A percentile compares a stretch with the other conserved stretches of the same genome.
phyloP scores from a whole-genome alignment of 2,329 filamentous ascomycete genomes.

The Aquanectria penicillioides region DNA sequence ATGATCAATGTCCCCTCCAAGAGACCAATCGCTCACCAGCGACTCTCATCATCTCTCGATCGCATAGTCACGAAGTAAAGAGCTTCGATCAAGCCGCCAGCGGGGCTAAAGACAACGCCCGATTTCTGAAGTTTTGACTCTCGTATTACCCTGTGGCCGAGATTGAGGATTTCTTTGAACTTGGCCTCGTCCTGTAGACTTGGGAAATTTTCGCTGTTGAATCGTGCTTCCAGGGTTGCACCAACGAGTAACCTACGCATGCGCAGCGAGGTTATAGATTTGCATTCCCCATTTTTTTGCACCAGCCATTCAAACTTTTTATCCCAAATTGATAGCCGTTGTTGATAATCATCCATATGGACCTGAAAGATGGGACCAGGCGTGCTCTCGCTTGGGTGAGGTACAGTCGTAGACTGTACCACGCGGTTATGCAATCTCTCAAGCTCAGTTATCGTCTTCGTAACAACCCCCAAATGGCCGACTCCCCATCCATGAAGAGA shows the following conservation, averaged over 20 bases:
- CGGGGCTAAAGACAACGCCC: background rate
- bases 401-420: background rate
- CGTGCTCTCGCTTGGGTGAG: too few relatives aligned
- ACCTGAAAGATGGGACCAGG: too few relatives aligned
- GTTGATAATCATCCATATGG: background rate
- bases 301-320: background rate
- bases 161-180: background rate
- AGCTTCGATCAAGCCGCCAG: slow-evolving; percentile 7
- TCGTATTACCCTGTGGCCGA: background rate
- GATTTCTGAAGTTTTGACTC: background rate
- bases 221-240: background rate
- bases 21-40: background rate
- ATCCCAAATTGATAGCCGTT: background rate
- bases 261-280: background rate
- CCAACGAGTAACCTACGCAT: slow-evolving; percentile 4
- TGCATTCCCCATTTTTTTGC: background rate
- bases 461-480: background rate
- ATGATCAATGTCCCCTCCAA: background rate
- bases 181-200: background rate
- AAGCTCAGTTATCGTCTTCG: background rate
- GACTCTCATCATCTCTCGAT: background rate
- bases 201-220: background rate
- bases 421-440: background rate
- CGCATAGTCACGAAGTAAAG: slow-evolving; percentile 7
- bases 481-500: background rate